phyloP scores from a whole-genome alignment of 805 yeast species.

The Candida montana region DNA sequence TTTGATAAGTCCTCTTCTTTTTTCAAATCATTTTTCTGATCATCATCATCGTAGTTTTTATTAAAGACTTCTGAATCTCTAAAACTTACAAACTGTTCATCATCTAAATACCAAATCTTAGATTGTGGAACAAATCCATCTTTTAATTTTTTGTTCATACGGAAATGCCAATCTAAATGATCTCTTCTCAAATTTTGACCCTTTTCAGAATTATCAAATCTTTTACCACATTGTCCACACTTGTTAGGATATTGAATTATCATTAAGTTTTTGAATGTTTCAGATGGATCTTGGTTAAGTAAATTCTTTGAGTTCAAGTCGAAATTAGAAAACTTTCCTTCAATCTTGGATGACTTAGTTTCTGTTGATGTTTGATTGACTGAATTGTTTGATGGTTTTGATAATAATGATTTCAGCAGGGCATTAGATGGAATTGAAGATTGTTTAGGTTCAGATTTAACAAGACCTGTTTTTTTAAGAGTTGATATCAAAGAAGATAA shows the following conservation, averaged over 20 bases:
- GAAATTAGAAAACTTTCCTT: conserved; percentile 20
- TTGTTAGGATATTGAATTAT: conserved; percentile 52
- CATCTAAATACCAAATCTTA: conserved; percentile 77
- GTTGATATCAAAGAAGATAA: conserved; percentile 16
- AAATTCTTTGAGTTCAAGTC: conserved; percentile 27
- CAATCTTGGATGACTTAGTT: too few relatives aligned
- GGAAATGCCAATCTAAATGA: conserved; percentile 95
- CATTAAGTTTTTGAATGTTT: conserved; percentile 19
- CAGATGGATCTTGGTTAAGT: conserved; percentile 40
- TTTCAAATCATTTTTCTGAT: conserved; percentile 6
- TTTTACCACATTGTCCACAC: conserved; percentile 85
- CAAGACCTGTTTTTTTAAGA: conserved; percentile 19
- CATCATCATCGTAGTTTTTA: conserved; percentile 9
- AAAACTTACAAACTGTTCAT: conserved; percentile 66
- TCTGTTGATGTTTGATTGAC: background rate
- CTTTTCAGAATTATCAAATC: conserved; percentile 59
- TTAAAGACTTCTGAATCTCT: conserved; percentile 53
- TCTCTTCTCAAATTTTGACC: conserved; percentile 50
- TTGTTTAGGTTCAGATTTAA: conserved; percentile 10
- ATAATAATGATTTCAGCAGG: conserved; percentile 8
- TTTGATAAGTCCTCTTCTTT: conserved; percentile 20
- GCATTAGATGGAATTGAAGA: conserved; percentile 8
- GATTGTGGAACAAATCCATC: conserved; percentile 55
- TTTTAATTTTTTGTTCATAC: conserved; percentile 75
- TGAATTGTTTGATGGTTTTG: background rate